phyloP scores from a whole-genome alignment of 2,329 filamentous ascomycete genomes.

The Aspergillus felis region DNA sequence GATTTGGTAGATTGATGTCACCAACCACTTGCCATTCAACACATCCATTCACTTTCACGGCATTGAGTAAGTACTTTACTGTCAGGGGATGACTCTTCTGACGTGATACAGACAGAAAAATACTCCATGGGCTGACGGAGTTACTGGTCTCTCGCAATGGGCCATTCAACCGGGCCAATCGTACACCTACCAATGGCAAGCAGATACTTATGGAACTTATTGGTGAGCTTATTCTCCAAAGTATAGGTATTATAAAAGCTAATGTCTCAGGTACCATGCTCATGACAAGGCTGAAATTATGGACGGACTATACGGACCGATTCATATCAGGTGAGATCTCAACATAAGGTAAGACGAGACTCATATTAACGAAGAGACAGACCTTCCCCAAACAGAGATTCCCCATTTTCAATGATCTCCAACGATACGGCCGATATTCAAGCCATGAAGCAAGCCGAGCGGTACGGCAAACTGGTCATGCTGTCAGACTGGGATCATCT shows the following conservation, averaged over 20 bases:
- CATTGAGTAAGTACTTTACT: constrained; percentile 29
- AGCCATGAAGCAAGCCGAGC: constrained; percentile 50
- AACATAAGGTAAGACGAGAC: not conserved
- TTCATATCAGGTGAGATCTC: constrained; percentile 22
- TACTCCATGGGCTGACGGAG: constrained; percentile 58
- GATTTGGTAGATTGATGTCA: constrained; percentile 20
- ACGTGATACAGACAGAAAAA: constrained; percentile 34
- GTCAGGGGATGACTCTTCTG: not conserved
- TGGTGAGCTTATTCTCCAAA: constrained; percentile 42
- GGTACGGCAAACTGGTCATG: constrained; percentile 45
- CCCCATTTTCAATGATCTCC: constrained; percentile 51
- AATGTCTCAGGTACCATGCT: constrained; percentile 40
- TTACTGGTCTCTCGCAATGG: constrained; percentile 53
- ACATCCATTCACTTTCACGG: constrained; percentile 35
- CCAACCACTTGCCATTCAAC: constrained; percentile 29
- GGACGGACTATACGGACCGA: constrained; percentile 56
- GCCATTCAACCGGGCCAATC: constrained; percentile 48
- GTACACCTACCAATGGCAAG: constrained; percentile 53
- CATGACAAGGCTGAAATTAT: constrained; percentile 54
- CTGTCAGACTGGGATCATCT: constrained; percentile 56
- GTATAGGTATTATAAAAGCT: not conserved
- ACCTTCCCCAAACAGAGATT: constrained; percentile 6
- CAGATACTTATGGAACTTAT: constrained; percentile 54
- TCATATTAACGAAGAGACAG: not conserved
- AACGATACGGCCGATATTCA: constrained; percentile 34